phyloP scores from a whole-genome alignment of 495 filamentous ascomycete genomes.

The Penicillium macrosclerotiorum region DNA sequence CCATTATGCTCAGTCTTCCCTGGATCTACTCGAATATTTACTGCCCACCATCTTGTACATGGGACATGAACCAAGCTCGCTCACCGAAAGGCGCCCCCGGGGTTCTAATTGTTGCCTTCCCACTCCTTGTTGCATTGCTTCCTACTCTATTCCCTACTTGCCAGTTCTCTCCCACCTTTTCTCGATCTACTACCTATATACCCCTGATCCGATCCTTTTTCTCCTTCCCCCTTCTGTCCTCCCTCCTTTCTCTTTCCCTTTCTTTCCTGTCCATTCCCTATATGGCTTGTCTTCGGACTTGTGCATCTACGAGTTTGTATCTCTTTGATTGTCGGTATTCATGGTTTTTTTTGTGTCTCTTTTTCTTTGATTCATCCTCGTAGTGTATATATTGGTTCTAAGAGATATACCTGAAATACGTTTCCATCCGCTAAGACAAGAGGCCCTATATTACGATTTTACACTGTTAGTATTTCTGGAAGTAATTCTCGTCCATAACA shows the following conservation, averaged over 20 bases:
- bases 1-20: background rate
- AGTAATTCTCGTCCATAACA: too few species aligned
- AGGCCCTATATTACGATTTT: too few species aligned
- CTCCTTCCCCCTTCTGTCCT: background rate
- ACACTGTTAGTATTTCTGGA: too few species aligned
- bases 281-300: slow-evolving; percentile 23
- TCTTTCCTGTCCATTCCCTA: slow-evolving; percentile 7
- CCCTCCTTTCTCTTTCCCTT: slow-evolving; percentile 1
- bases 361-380: background rate
- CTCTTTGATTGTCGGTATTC: slow-evolving; percentile 14
- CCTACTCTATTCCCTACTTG: background rate
- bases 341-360: slow-evolving; percentile 9
- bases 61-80: background rate
- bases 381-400: slow-evolving; percentile 8
- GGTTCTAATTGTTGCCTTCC: background rate
- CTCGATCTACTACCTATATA: slow-evolving; percentile 19
- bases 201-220: slow-evolving; percentile 27
- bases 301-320: slow-evolving; percentile 23
- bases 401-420: background rate
- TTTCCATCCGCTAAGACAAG: too few species aligned
- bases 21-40: background rate
- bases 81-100: background rate
- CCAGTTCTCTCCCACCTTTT: background rate
- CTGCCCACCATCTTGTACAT: slow-evolving; percentile 4
- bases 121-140: background rate